These are phyloP conservation scores for Perkinsus olseni DNA, from an alignment of 169 alveolate genomes.

Conservation along the genomic window DNA sequence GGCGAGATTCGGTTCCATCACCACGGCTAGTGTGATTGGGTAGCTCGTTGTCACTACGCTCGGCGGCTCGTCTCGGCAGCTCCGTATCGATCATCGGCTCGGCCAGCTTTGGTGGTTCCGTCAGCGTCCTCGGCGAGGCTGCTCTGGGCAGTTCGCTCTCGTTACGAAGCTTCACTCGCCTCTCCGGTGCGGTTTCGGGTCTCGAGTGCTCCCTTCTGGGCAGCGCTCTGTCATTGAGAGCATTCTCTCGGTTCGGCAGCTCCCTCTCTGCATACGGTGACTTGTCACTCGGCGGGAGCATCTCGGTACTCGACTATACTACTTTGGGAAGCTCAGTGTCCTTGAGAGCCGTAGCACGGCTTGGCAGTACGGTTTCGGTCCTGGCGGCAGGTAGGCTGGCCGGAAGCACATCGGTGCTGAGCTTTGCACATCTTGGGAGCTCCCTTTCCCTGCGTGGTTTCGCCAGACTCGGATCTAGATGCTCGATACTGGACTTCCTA, in stretches of 20 bases:
- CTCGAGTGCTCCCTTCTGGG: background rate
- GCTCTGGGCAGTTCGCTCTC: background rate
- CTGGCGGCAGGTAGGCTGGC: background rate
- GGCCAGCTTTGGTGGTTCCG: background rate
- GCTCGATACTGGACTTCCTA: background rate
- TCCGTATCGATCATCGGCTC: background rate
- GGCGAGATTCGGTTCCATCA: background rate
- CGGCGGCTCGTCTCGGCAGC: background rate
- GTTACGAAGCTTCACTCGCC: background rate
- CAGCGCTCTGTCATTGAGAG: background rate
- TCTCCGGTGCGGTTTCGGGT: background rate
- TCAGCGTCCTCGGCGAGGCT: background rate
- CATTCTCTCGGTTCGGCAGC: constrained; percentile 2
- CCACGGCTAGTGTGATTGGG: background rate
- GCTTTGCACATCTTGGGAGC: background rate
- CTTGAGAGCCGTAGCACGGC: background rate
- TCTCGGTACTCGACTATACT: background rate
- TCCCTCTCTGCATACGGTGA: background rate
- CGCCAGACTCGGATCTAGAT: background rate
- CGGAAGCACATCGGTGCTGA: background rate
- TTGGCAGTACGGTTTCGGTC: background rate
- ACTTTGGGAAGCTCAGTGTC: background rate
- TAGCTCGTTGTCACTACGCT: background rate
- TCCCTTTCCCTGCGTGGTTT: background rate
- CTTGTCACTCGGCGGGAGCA: background rate